Conservation (phyloP, 768 basidiomycete genomes). For the Pleurotus cornucopiae region DNA sequence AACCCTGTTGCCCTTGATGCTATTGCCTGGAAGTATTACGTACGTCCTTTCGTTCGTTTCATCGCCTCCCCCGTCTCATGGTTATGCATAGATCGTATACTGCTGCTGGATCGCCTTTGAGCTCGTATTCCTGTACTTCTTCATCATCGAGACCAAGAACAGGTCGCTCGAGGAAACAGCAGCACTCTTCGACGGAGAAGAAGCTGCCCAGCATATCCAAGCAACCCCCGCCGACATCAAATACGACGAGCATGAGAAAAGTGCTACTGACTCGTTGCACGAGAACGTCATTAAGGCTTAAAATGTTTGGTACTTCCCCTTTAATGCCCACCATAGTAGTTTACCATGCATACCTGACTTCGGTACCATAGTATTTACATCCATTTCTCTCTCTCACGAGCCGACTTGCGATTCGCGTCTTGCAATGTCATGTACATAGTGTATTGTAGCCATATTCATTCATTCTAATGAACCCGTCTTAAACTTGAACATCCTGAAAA, state of each 20-base stretch:
- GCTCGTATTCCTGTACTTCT: constrained; percentile 30
- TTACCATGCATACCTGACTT: too few relatives aligned
- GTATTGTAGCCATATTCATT: too few relatives aligned
- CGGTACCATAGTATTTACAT: too few relatives aligned
- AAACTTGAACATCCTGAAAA: too few relatives aligned
- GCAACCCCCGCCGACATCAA: background rate
- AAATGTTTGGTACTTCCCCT: background rate
- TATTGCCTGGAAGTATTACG: constrained; percentile 53
- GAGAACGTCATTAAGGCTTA: background rate
- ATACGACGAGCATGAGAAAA: background rate
- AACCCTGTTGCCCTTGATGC: constrained; percentile 38
- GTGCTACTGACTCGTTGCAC: background rate
- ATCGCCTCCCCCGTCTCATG: background rate
- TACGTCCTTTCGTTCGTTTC: constrained; percentile 17
- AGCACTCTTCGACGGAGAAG: constrained; percentile 51
- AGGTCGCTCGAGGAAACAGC: constrained; percentile 54
- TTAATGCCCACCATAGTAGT: too few relatives aligned
- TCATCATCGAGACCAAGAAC: constrained; percentile 42
- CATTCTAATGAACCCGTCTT: too few relatives aligned
- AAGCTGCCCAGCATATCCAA: constrained; percentile 21
- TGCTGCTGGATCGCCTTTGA: constrained; percentile 44
- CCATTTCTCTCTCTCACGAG: too few relatives aligned
- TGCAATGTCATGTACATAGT: too few relatives aligned
- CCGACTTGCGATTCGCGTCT: too few relatives aligned
- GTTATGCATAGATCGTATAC: constrained; percentile 34